Base-by-base conservation (phyloP, 164 flowering plant species). In the Aristolochia fimbriata region DNA sequence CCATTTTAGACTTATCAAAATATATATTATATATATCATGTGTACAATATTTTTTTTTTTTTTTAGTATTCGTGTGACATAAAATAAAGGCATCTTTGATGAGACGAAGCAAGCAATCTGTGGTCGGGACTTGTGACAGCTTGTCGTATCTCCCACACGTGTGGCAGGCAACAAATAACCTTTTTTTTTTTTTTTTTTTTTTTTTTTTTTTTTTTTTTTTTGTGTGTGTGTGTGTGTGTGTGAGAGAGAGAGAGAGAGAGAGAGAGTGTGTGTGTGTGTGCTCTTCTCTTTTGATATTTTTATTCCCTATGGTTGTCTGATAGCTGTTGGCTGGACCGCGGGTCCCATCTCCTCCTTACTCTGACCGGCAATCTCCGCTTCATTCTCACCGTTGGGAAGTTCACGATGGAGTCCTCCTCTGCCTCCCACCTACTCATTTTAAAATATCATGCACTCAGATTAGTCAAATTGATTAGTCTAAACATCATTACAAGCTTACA, bases 341-440 rank as follows among this genome's bases (percentile, higher is more conserved):
- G 45, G 57, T 33, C 65, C 50, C 47, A n/a, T n/a, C 65, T 62
- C 50, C 65, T 54, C 33, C 56, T 78, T 65, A 92, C 83, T 80
- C 83, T 73, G 41, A 92, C 68, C 6, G 96, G 96, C 95, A 92
- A 72, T 69, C 83, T 77, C 41, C 74, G 81, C 77, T 81, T 87
- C 93, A 87, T 74, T 71, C 83, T 85, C 57, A 87, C 95, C 0
- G 95, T 92, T 20, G 96, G 98, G 62, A 88, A 92, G 79, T 87
- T 79, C 65, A 88, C 73, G 57, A 88, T 67, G 31, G 80, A 71
- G 61, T 92, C 96, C 37, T 84, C 87, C 67, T 89, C 90, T 14
- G 93, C 96, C 65, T 70, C 79, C 98, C 98, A 92, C 64, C 78
- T 75, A 47, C 72, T 71, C 21, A 19, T n/a, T 17, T 27, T 27